Percentiles rank a stretch among this genome's conserved stretches.
Evolutionary conservation across 2,329 filamentous ascomycete genomes (phyloP).

Genomic region (Ambrosiella xylebori): DNA sequence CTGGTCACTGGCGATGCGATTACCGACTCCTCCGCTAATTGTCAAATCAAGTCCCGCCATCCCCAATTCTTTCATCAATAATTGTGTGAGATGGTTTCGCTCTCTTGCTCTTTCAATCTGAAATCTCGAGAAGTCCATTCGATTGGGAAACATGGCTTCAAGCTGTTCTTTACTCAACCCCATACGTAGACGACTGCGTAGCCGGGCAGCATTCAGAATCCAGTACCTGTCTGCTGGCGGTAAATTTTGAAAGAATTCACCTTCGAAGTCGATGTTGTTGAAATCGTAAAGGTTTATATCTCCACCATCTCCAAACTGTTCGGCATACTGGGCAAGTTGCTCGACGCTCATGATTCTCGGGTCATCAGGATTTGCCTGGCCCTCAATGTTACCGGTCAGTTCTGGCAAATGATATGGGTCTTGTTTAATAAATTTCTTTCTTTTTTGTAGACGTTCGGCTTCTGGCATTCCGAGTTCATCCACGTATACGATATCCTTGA

Average conservation of each 20-base stretch:
- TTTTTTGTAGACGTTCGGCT: conserved; percentile 54
- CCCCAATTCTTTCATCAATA: conserved; percentile 84
- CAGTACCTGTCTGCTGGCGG: conserved; percentile 88
- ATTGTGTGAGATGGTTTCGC: conserved; percentile 83
- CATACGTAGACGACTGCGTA: conserved; percentile 83
- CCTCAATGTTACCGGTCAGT: conserved; percentile 57
- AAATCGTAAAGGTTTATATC: conserved; percentile 91
- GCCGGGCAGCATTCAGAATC: conserved; percentile 80
- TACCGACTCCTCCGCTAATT: conserved; percentile 38
- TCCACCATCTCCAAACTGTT: conserved; percentile 80
- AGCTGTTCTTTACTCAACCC: conserved; percentile 92
- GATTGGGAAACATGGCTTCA: conserved; percentile 89
- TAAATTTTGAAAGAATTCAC: conserved; percentile 83
- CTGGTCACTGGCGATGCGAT: conserved; percentile 64
- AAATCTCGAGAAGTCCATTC: conserved; percentile 92
- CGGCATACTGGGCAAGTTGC: conserved; percentile 83
- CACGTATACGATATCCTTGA: conserved; percentile 63
- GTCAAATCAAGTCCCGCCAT: conserved; percentile 65
- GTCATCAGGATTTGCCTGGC: conserved; percentile 81
- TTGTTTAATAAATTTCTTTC: conserved; percentile 64
- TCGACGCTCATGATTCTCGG: conserved; percentile 92
- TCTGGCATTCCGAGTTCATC: conserved; percentile 74
- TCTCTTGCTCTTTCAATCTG: conserved; percentile 90
- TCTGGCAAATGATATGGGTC: conserved; percentile 93
- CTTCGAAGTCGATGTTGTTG: conserved; percentile 95